Base-by-base conservation (phyloP, 176 grass and related monocot genomes). In the Saccharum spontaneum region DNA sequence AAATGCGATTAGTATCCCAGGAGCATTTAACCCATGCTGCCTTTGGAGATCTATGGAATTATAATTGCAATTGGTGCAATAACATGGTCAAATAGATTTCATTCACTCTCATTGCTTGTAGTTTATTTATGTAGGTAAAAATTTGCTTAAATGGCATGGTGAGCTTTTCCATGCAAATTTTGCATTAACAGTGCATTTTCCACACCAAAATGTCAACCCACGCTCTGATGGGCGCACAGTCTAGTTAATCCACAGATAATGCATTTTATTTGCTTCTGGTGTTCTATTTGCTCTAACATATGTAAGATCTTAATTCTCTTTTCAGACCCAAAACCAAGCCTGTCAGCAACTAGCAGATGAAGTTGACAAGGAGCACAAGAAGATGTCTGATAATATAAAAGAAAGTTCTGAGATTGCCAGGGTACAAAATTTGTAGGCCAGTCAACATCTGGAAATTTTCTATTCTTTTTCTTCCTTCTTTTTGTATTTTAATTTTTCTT, bases 341-440 rank as follows among this genome's bases (percentile, higher is more conserved):
- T 92, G 57, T 76, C 64, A 84, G 66, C 81, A 90, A 38, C 76
- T 87, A 78, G 78, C 66, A 81, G 87, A 90, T 44, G 84, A 87
- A 82, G 85, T 72, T 34, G 85, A 87, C 66, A 90, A 85, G 57
- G 91, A 90, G 15, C 74, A 90, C 67, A 90, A 87, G 63, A 87
- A 87, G 54, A 82, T 87, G 24, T 79, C 84, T 78, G 81, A 90
- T 37, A 78, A 48, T 82, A 69, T 89, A 40, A 84, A 71, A 13
- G 77, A 87, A 67, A 75, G 73, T 87, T 11, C 87, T 63, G 84
- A 92, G 73, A 89, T 73, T 26, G 67, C 87, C 54, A 87, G 89
- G 87, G 91, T 92, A 77, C 16, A 30, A 8, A 15, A 16, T 67
- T 75, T 59, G 15, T 72, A 68, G 18, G 17, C 17, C 18, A 43